Percentiles rank a stretch among this genome's conserved stretches.
phyloP scores from a whole-genome alignment of 495 filamentous ascomycete species.

The Podospora pseudoanserina region DNA sequence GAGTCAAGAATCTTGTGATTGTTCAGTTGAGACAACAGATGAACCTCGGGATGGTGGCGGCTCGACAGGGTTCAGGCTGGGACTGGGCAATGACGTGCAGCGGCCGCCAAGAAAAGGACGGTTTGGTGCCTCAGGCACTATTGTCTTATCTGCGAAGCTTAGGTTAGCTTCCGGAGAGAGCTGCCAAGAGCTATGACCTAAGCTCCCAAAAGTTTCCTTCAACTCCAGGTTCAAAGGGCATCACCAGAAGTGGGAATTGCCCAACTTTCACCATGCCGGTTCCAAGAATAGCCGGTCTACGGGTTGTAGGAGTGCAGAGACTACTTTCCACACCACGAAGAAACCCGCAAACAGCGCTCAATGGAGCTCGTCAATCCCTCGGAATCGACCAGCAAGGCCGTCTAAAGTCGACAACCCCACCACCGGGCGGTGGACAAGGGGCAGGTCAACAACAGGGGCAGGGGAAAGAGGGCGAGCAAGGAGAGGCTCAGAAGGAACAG shows the following conservation, averaged over 20 bases:
- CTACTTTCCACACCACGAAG: constrained; percentile 9
- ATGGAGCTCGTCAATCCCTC: constrained; percentile 4
- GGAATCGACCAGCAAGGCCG: constrained; percentile 14
- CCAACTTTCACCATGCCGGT: constrained; percentile 11
- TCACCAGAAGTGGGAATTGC: constrained; percentile 5
- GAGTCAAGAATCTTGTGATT: constrained; percentile 1
- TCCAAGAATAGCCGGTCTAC: constrained; percentile 7
- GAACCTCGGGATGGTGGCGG: constrained; percentile 20
- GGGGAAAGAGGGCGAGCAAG: not conserved
- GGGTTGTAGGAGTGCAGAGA: constrained; percentile 7
- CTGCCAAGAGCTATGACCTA: constrained; percentile 10
- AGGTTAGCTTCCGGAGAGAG: constrained; percentile 8
- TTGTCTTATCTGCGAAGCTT: not conserved
- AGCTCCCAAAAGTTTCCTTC: constrained; percentile 3
- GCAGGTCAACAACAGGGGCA: constrained; percentile 3
- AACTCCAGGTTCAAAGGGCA: not conserved
- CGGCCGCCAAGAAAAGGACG: not conserved
- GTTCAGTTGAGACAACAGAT: constrained; percentile 4
- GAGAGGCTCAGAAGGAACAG: constrained; percentile 12
- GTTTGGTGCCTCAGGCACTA: constrained; percentile 10
- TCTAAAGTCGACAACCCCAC: constrained; percentile 19
- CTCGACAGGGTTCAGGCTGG: constrained; percentile 9
- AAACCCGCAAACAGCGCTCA: constrained; percentile 9
- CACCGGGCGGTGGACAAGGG: not conserved
- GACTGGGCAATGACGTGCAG: constrained; percentile 19